A percentile compares a stretch with the other conserved stretches of the same genome.
phyloP scores from a whole-genome alignment of 371 early-diverging fungal genomes.

The Basidiobolus meristosporus region DNA sequence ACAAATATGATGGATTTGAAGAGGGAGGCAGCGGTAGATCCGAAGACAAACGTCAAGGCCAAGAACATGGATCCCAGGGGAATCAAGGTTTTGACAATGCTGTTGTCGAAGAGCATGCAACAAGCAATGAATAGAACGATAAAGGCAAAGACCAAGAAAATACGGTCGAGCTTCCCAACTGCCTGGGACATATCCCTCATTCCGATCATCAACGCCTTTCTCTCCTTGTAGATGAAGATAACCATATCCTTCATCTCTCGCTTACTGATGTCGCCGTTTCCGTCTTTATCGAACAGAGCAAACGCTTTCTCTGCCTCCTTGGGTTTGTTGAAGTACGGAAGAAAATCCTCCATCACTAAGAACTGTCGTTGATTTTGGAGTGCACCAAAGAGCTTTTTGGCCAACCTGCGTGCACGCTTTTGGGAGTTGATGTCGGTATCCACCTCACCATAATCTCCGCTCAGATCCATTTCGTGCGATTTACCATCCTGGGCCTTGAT shows the following conservation, averaged over 20 bases:
- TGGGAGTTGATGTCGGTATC: conserved; percentile 4
- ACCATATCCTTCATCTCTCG: conserved; percentile 33
- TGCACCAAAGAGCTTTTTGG: conserved; percentile 1
- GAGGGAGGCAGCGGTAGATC: conserved; percentile 25
- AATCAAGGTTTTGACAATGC: conserved; percentile 1
- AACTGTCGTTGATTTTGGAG: conserved; percentile 2
- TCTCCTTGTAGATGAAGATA: conserved; percentile 40
- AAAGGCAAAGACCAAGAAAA: conserved; percentile 21
- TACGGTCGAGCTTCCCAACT: conserved; percentile 42
- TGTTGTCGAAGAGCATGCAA: neutral
- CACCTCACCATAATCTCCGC: neutral
- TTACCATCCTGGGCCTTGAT: neutral
- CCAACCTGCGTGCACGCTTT: conserved; percentile 2
- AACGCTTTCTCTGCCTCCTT: conserved; percentile 39
- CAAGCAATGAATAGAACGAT: conserved; percentile 1
- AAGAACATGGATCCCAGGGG: conserved; percentile 25
- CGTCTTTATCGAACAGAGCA: conserved; percentile 44
- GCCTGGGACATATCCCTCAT: conserved; percentile 41
- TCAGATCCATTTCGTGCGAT: neutral
- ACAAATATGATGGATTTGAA: conserved; percentile 44
- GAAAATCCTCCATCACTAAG: conserved; percentile 21
- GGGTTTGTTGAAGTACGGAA: conserved; percentile 24
- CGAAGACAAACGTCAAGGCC: conserved; percentile 42
- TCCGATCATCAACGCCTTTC: conserved; percentile 33
- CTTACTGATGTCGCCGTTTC: conserved; percentile 40